These are phyloP conservation scores for Monilinia aucupariae DNA, from an alignment of 2,329 filamentous ascomycete genomes.

Conservation along the genomic window DNA sequence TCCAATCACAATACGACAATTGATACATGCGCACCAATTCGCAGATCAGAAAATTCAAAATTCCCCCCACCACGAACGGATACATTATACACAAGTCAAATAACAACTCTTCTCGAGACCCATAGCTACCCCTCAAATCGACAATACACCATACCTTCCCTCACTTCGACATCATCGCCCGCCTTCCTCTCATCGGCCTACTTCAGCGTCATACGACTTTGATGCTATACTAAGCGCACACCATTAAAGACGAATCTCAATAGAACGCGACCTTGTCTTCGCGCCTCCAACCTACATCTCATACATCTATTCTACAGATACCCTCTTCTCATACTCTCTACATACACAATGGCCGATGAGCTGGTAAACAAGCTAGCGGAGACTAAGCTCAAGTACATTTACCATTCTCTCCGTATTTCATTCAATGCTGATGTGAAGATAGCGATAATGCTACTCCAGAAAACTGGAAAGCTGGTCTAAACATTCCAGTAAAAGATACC, in stretches of 20 bases:
- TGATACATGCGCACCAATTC: constrained; percentile 20
- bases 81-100: constrained; percentile 10
- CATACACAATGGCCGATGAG: constrained; percentile 40
- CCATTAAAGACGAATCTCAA: constrained; percentile 13
- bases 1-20: constrained; percentile 19
- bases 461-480: constrained; percentile 71
- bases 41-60: constrained; percentile 15
- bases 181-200: background rate
- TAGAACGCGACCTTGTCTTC: constrained; percentile 13
- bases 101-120: constrained; percentile 4
- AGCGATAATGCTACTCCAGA: constrained; percentile 38
- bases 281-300: constrained; percentile 9
- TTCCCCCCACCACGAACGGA: constrained; percentile 6
- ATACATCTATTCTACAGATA: constrained; percentile 2
- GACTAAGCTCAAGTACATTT: constrained; percentile 43
- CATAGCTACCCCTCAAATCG: constrained; percentile 16
- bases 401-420: background rate
- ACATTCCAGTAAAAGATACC: constrained; percentile 66
- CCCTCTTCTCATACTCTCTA: background rate
- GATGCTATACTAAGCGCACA: constrained; percentile 15
- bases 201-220: constrained; percentile 5
- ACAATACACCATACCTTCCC: constrained; percentile 3
- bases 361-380: constrained; percentile 52
- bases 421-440: constrained; percentile 14
- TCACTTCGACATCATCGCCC: background rate